These are phyloP conservation scores for Diplotaxis tenuifolia DNA, from an alignment of 345 rosid genomes.

Conservation along the genomic window DNA sequence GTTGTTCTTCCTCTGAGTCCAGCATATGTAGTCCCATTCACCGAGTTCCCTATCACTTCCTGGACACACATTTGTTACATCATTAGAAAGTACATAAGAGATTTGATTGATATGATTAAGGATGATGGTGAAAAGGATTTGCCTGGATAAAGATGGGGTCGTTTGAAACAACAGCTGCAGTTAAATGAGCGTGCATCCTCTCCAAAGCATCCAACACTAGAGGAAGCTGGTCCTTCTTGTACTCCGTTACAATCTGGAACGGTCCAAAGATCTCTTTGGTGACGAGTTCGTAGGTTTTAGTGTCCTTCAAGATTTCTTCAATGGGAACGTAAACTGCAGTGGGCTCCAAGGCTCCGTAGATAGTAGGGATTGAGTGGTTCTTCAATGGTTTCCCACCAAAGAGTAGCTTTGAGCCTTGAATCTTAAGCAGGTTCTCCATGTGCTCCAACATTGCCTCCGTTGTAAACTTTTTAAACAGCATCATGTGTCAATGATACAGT, in stretches of 20 bases:
- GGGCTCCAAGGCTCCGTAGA: slow-evolving; percentile 89
- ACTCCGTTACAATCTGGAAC: slow-evolving; percentile 82
- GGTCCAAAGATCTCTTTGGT: slow-evolving; percentile 94
- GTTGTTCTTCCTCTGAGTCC: slow-evolving; percentile 96
- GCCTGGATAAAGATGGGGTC: slow-evolving; percentile 87
- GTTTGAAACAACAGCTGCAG: slow-evolving; percentile 95
- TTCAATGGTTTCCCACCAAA: slow-evolving; percentile 80
- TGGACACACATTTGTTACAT: slow-evolving; percentile 36
- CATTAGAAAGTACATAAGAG: background rate
- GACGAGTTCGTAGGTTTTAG: slow-evolving; percentile 62
- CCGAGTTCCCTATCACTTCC: slow-evolving; percentile 88
- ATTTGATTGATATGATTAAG: background rate
- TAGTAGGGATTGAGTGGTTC: slow-evolving; percentile 82
- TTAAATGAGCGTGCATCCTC: slow-evolving; percentile 93
- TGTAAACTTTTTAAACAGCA: slow-evolving; percentile 60
- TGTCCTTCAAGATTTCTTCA: slow-evolving; percentile 81
- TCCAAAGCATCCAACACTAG: slow-evolving; percentile 81
- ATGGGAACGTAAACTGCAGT: slow-evolving; percentile 86
- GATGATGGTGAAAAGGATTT: slow-evolving; percentile 25
- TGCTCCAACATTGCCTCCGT: slow-evolving; percentile 91
- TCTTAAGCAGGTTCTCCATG: slow-evolving; percentile 67
- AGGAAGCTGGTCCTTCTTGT: slow-evolving; percentile 72
- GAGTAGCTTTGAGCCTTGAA: slow-evolving; percentile 80
- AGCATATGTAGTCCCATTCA: slow-evolving; percentile 94
- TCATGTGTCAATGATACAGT: too few species aligned